Evolutionary conservation across 2,329 filamentous ascomycete genomes (phyloP).

Genomic region (Neurospora sp.): DNA sequence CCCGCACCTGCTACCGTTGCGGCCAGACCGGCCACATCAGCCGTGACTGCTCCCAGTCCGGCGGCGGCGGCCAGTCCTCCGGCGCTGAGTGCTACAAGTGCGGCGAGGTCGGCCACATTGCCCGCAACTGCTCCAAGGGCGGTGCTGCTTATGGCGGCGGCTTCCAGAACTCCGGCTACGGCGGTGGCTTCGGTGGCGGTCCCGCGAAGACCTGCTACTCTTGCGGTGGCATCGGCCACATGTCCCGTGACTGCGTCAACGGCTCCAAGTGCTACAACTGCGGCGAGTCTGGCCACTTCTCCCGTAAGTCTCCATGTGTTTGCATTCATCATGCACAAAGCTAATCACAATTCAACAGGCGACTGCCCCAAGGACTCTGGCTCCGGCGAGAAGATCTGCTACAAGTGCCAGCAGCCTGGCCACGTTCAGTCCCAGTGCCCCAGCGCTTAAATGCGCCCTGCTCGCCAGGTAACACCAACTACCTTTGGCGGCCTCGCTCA

Average conservation of each 20-base stretch:
- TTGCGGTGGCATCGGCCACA: constrained; percentile 93
- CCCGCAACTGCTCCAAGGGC: constrained; percentile 73
- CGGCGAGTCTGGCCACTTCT: constrained; percentile 85
- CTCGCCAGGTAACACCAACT: constrained; percentile 9
- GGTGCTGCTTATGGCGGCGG: constrained; percentile 33
- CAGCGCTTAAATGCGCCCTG: constrained; percentile 47
- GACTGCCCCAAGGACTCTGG: constrained; percentile 91
- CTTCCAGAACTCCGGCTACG: constrained; percentile 36
- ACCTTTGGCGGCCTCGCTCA: constrained; percentile 12
- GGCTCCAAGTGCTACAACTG: constrained; percentile 99
- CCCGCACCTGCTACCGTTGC: constrained; percentile 65
- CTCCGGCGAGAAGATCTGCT: constrained; percentile 89
- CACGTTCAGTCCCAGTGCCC: constrained; percentile 94
- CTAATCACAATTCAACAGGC: neutral
- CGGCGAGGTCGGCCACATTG: constrained; percentile 92
- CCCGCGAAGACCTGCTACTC: constrained; percentile 85
- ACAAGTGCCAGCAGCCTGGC: constrained; percentile 79
- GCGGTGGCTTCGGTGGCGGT: constrained; percentile 32
- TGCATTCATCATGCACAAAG: neutral
- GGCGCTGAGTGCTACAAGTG: constrained; percentile 93
- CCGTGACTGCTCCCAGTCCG: constrained; percentile 63
- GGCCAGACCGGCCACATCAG: constrained; percentile 83
- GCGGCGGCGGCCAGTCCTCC: constrained; percentile 36
- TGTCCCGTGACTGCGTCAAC: constrained; percentile 96
- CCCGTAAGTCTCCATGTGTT: constrained; percentile 35